Percentiles rank a stretch among this genome's conserved stretches.
Conservation (phyloP, 805 yeast genomes). For the Brettanomyces bruxellensis region DNA sequence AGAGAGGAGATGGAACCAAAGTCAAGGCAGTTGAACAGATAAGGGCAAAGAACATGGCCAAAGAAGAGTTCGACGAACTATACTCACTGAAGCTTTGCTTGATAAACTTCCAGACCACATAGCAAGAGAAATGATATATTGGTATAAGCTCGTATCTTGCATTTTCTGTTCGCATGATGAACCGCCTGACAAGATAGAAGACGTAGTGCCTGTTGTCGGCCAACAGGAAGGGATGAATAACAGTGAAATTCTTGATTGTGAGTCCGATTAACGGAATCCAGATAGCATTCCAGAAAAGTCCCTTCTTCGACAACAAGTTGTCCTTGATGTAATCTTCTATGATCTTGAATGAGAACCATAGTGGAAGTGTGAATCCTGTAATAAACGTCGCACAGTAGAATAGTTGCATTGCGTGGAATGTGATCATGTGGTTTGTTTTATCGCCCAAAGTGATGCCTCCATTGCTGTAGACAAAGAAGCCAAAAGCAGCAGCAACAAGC, state of each 20-base stretch:
- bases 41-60: conserved; percentile 40
- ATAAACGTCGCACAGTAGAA: conserved; percentile 69
- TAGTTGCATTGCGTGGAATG: conserved; percentile 69
- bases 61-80: conserved; percentile 13
- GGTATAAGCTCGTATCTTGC: conserved; percentile 49
- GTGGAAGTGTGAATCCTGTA: conserved; percentile 59
- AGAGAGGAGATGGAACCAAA: conserved; percentile 80
- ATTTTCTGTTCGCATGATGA: conserved; percentile 43
- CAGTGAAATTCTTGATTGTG: conserved; percentile 50
- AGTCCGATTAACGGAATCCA: conserved; percentile 29
- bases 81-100: conserved; percentile 4
- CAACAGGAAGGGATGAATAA: conserved; percentile 80
- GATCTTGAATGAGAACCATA: conserved; percentile 48
- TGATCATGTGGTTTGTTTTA: conserved; percentile 69
- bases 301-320: conserved; percentile 17
- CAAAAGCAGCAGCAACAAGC: conserved; percentile 44
- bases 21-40: conserved; percentile 47
- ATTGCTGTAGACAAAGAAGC: conserved; percentile 50
- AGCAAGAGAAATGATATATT: conserved; percentile 52
- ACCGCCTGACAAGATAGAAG: conserved; percentile 69
- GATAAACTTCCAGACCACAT: conserved; percentile 16
- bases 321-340: conserved; percentile 31
- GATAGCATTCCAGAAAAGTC: conserved; percentile 11
- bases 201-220: conserved; percentile 95
- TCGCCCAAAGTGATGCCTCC: conserved; percentile 91